Evolutionary conservation across 345 rosid species (phyloP), one percentile per base, ranked within the genome.

Genomic region (Salix suchowensis): DNA sequence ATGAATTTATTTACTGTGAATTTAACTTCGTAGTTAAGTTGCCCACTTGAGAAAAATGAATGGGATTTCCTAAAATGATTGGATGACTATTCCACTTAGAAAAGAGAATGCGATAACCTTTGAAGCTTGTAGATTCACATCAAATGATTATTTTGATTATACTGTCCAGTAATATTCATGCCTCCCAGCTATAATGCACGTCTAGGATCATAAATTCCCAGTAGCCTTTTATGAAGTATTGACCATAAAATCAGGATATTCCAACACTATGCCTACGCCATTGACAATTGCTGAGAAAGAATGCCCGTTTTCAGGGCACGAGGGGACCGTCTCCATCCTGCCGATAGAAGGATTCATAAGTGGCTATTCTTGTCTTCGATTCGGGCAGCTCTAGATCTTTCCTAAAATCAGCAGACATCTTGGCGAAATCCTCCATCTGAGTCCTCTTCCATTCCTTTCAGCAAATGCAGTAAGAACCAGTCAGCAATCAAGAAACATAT

Each of bases 351-450:
- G 89, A 81, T 74, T 88, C 90, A 26, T 87, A 87, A 4, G 92
- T 87, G 42, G 79, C 87, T 4, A 89, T 89, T 84, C 97, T 86
- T 61, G 96, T 74, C 88, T 91, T 91, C 44, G 94, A 85, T 46
- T 92, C 90, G 1, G 97, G 94, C 78, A 77, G 80, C 82, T 85
- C 89, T 65, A 88, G 70, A 74, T 85, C 94, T 85, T 87, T 86
- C 81, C 87, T 16, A 60, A 95, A 95, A 30, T 84, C 88, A 50
- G 19, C 32, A 1, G 90, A 88, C 89, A 91, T 92, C 81, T 88
- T 85, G 21, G 88, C 4, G 77, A 91, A 95, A 61, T 78, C 89
- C 62, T 82, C 78, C 87, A 74, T 86, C 79, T 89, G 96, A 21
- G 73, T 44, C 75, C 32, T 75, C 80, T 82, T 85, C 96, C 97